Conservation (phyloP, 371 early-diverging fungal genomes). For the Syncephalastrum racemosum region DNA sequence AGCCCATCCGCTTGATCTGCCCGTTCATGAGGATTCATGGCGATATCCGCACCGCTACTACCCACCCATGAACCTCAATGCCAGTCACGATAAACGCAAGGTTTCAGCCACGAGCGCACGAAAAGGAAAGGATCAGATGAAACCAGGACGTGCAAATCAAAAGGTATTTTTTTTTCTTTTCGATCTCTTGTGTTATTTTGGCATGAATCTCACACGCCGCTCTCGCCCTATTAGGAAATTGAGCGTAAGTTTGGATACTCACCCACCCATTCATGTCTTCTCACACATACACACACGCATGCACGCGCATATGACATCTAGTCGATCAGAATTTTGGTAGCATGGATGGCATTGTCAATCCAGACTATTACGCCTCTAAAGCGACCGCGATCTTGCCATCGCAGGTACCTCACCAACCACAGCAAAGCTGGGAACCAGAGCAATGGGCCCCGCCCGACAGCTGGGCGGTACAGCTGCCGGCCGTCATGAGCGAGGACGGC, state of each 20-base stretch:
- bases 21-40: constrained; percentile 7
- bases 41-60: constrained; percentile 3
- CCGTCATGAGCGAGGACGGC: not conserved
- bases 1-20: constrained; percentile 10
- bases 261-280: not conserved
- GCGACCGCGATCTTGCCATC: not conserved
- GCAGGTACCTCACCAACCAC: too few species aligned
- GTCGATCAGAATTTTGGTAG: constrained; percentile 51
- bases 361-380: constrained; percentile 25
- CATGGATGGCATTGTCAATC: constrained; percentile 56
- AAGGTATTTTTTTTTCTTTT: too few species aligned
- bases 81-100: too few species aligned
- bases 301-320: constrained; percentile 11
- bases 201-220: too few species aligned
- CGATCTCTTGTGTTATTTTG: too few species aligned
- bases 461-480: constrained; percentile 62
- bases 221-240: constrained; percentile 8
- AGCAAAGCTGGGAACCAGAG: constrained; percentile 20
- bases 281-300: constrained; percentile 3
- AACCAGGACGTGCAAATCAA: too few species aligned
- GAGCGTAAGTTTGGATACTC: constrained; percentile 13
- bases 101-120: too few species aligned
- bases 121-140: too few species aligned
- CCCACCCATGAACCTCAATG: not conserved
- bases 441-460: constrained; percentile 73